A percentile compares a stretch with the other conserved stretches of the same genome.
These are phyloP conservation scores for Geranomyces variabilis DNA, from an alignment of 192 early-diverging fungal genomes.

Conservation along the genomic window DNA sequence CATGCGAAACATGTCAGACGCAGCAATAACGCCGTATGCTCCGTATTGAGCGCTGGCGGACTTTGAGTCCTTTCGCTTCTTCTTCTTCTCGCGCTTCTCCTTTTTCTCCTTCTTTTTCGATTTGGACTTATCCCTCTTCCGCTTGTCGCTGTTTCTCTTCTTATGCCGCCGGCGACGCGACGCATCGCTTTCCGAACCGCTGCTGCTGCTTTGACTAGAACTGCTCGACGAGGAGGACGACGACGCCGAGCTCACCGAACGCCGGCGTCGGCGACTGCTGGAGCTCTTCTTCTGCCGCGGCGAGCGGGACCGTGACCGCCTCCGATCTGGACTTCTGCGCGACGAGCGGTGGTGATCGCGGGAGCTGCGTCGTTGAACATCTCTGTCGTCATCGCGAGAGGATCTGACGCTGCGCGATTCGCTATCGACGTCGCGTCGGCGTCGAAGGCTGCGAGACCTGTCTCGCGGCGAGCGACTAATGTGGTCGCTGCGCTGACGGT, in stretches of 20 bases:
- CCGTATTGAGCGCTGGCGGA: conserved; percentile 9
- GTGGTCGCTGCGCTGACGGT: no score
- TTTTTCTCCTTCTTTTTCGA: conserved; percentile 39
- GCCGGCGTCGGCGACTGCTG: neutral
- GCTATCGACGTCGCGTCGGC: no score
- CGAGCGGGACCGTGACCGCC: no score
- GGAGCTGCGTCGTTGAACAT: no score
- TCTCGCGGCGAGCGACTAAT: no score
- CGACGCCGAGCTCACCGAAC: neutral
- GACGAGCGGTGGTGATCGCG: no score
- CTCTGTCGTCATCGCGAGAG: no score
- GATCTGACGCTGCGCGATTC: no score
- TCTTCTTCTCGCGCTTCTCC: conserved; percentile 32
- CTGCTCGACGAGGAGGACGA: neutral
- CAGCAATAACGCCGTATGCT: conserved; percentile 35
- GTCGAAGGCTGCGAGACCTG: no score
- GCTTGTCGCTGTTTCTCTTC: conserved; percentile 16
- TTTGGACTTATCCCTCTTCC: conserved; percentile 34
- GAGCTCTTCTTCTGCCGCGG: no score
- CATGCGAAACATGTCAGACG: conserved; percentile 42
- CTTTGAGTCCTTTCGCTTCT: conserved; percentile 21
- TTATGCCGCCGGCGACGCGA: neutral
- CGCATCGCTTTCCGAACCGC: neutral
- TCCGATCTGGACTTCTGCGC: no score
- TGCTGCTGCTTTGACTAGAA: conserved; percentile 4